Base-by-base conservation (phyloP, 495 filamentous ascomycete species). In the Annulohypoxylon stygium region DNA sequence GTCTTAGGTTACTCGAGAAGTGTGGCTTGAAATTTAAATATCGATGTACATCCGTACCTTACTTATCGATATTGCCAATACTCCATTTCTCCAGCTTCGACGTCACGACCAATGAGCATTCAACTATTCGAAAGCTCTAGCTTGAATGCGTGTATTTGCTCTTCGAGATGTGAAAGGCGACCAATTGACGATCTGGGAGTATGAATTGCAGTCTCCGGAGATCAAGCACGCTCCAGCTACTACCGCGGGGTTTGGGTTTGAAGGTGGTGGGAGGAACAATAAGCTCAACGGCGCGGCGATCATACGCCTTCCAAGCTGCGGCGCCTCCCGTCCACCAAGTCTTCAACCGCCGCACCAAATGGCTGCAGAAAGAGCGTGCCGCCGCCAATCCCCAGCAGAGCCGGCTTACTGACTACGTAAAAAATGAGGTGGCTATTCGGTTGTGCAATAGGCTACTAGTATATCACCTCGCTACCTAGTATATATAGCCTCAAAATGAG, bases 361-460 rank as follows among this genome's bases (percentile, higher is more conserved):
- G 91, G 80, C 83, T 96, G 23, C 97, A 99, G 77, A 94, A 92
- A 76, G 93, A 98, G 80, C 90, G 96, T 25, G 91, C 95, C 8
- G 94, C 93, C 5, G 76, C 79, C 36, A 84, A 97, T 78, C 85
- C 88, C 37, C 88, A 93, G 70, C 77, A 81, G 50, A 94, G 94
- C 76, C 86, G 94, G 8, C 88, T 90, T 69, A 90, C 92, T 39
- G 97, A 98, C 80, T 98, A 98, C 79, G 82, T 99, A 59, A 92
- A 93, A 76, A 93, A 98, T 80, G 96, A 98, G 79, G 91, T 97
- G 0, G 95, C 97, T 30, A 83, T 83, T 45, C 88, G 97, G 53
- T 85, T 99, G 34, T 94, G 91, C 75, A 96, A 98, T 71, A 88
- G 97, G 25, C 84, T 99, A 48, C 82, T 97, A 75, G 94, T 97